Conservation (phyloP, 805 yeast species). For the Myxozyma vanderwaltii region DNA sequence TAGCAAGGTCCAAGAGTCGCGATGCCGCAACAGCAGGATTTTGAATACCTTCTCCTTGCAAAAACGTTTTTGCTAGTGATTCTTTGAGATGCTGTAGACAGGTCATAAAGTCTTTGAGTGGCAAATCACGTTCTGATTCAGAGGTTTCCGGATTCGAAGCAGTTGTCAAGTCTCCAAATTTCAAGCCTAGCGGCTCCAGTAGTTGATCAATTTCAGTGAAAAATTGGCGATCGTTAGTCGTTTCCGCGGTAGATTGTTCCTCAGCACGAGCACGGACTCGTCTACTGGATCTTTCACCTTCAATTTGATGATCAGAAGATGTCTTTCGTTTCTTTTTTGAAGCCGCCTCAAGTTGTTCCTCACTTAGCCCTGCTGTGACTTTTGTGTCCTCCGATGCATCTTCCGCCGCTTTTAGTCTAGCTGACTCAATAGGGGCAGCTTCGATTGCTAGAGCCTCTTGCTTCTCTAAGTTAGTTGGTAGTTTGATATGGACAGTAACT, state of each 20-base stretch:
- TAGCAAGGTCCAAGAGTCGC: constrained; percentile 22
- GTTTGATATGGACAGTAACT: constrained; percentile 1
- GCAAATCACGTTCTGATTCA: neutral
- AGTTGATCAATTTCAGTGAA: constrained; percentile 20
- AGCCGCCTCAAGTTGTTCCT: constrained; percentile 1
- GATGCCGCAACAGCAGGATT: constrained; percentile 18
- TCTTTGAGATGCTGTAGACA: constrained; percentile 21
- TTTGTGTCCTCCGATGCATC: no score
- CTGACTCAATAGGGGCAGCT: neutral
- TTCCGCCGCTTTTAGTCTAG: neutral
- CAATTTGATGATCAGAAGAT: constrained; percentile 13
- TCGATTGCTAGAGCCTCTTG: neutral
- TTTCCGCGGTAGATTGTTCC: constrained; percentile 32
- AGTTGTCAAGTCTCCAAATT: constrained; percentile 12
- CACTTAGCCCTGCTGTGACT: neutral
- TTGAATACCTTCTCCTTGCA: constrained; percentile 29
- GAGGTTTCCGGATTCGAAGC: neutral
- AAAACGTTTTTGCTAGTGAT: constrained; percentile 9
- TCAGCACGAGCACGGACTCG: constrained; percentile 39
- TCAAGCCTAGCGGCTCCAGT: constrained; percentile 6
- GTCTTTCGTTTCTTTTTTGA: constrained; percentile 21
- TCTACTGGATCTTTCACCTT: constrained; percentile 32
- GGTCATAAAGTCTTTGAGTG: constrained; percentile 18
- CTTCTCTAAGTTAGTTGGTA: neutral
- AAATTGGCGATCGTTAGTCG: constrained; percentile 14